Base-by-base conservation (phyloP, 2,329 filamentous ascomycete genomes). In the Fonsecaea multimorphosa region DNA sequence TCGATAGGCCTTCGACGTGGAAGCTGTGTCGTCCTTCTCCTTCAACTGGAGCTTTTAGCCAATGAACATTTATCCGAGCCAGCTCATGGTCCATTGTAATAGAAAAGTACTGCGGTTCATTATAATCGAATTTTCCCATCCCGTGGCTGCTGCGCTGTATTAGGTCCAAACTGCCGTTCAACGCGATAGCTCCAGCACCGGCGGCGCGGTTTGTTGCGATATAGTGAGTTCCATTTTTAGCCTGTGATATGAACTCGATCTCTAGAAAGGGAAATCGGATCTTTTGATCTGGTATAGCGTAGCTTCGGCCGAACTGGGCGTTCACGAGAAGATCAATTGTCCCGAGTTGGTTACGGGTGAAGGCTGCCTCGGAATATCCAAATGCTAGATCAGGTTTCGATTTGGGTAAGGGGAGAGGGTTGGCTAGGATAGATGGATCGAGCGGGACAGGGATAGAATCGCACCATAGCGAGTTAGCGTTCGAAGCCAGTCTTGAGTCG, bases 121-220 rank as follows among this genome's bases (percentile, higher is more conserved):
- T 55, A 55, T 59, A 68, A 16, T 68, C 57, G 38, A 67, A 59
- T 44, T 19, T 32, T 9, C 52, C 51, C 31, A 63, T 27, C 55
- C 57, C 40, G 55, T 58, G 60, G n/a, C n/a, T n/a, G 55, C 63
- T 58, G 29, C 67, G 68, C 54, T 59, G 58, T 27, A 65, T 60
- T 12, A 67, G 62, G 32, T 70, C 61, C 14, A 67, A 38, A 22
- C 60, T 34, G 12, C 67, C 61, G 24, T 69, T 62, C n/a, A 66
- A 14, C 1, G 61, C 63, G 58, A 67, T 58, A 6, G 68, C 61
- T n/a, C 67, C 67, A 40, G 67, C 46, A 60, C 61, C 61, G 49
- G 68, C 64, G 31, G 56, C 64, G 31, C 67, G 67, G 40, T 67
- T 67, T 44, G 60, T 67, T 38, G 67, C 68, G 55, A 70, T 52